A percentile compares a stretch with the other conserved stretches of the same genome.
These are phyloP conservation scores for Yarrowia deformans DNA, from an alignment of 805 yeast species.

Conservation along the genomic window DNA sequence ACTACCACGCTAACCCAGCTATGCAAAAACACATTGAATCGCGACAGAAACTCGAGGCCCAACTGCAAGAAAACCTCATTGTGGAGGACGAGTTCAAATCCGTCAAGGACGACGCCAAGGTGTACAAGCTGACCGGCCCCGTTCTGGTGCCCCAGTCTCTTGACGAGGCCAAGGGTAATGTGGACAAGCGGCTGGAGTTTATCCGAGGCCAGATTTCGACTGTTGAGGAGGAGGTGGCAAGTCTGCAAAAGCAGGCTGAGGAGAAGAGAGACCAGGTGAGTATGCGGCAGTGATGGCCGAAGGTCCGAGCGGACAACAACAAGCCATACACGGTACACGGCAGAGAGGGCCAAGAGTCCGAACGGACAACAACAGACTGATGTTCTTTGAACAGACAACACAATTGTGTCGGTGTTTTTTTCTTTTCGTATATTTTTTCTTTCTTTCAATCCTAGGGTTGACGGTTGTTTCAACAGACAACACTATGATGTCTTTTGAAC, in stretches of 20 bases:
- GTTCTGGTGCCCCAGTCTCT: constrained; percentile 89
- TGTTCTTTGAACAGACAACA: too few species aligned
- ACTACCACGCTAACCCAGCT: constrained; percentile 43
- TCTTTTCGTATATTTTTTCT: too few species aligned
- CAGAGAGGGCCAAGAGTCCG: too few species aligned
- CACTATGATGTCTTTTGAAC: too few species aligned
- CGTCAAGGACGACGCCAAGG: constrained; percentile 71
- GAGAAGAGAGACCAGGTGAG: constrained; percentile 59
- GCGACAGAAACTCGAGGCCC: constrained; percentile 90
- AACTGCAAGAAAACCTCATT: constrained; percentile 89
- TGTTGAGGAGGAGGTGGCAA: constrained; percentile 73
- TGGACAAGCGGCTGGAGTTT: constrained; percentile 87
- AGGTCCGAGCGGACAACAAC: too few species aligned
- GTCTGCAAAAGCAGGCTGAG: constrained; percentile 64
- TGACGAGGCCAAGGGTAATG: constrained; percentile 81
- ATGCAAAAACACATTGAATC: constrained; percentile 63
- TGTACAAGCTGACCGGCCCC: constrained; percentile 91
- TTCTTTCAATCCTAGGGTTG: too few species aligned
- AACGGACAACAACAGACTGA: too few species aligned
- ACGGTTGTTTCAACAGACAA: too few species aligned
- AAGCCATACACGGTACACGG: too few species aligned
- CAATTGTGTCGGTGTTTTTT: too few species aligned
- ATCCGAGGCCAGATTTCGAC: constrained; percentile 78
- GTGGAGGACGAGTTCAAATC: constrained; percentile 79
- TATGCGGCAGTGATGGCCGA: not conserved